These are phyloP conservation scores for Pseudogymnoascus pannorum DNA, from an alignment of 2,329 filamentous ascomycete species.

Conservation along the genomic window DNA sequence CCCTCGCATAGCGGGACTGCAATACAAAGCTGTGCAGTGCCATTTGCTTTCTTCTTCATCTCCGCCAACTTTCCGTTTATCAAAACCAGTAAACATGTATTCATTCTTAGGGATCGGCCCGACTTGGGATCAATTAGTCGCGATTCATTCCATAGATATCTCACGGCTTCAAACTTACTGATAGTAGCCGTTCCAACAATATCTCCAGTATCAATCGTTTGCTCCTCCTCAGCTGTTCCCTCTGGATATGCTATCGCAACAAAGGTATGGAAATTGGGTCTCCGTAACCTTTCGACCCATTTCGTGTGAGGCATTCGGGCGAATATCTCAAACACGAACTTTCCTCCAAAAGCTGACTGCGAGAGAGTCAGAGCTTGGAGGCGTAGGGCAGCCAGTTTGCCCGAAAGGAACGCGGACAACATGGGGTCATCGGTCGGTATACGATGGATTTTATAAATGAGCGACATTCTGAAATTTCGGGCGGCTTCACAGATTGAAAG, in stretches of 20 bases:
- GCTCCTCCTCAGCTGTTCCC: slow-evolving; percentile 11
- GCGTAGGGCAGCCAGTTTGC: slow-evolving; percentile 23
- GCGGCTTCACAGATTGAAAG: too few relatives aligned
- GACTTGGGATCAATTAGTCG: slow-evolving; percentile 9
- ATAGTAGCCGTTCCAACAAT: slow-evolving; percentile 30
- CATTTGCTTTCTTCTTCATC: slow-evolving; percentile 26
- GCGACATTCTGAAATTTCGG: slow-evolving; percentile 13
- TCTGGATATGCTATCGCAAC: slow-evolving; percentile 23
- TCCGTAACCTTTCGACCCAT: slow-evolving; percentile 25
- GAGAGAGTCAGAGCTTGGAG: slow-evolving; percentile 26
- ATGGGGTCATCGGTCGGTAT: slow-evolving; percentile 15
- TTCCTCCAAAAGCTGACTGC: slow-evolving; percentile 27
- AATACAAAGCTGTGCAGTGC: slow-evolving; percentile 23
- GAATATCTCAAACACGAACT: slow-evolving; percentile 25
- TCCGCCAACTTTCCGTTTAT: slow-evolving; percentile 16
- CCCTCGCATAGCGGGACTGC: slow-evolving; percentile 17
- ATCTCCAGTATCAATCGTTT: slow-evolving; percentile 20
- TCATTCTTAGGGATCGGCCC: slow-evolving; percentile 22
- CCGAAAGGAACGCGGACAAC: slow-evolving; percentile 20
- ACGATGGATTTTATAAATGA: slow-evolving; percentile 19
- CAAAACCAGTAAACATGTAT: slow-evolving; percentile 24
- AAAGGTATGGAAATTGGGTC: slow-evolving; percentile 24
- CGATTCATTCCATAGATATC: not conserved
- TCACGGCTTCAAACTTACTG: not conserved
- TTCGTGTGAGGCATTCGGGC: slow-evolving; percentile 20